Evolutionary conservation across 1,284 basidiomycete genomes (phyloP), one percentile per base, ranked within the genome.

Genomic region (Heimioporus retisporus): DNA sequence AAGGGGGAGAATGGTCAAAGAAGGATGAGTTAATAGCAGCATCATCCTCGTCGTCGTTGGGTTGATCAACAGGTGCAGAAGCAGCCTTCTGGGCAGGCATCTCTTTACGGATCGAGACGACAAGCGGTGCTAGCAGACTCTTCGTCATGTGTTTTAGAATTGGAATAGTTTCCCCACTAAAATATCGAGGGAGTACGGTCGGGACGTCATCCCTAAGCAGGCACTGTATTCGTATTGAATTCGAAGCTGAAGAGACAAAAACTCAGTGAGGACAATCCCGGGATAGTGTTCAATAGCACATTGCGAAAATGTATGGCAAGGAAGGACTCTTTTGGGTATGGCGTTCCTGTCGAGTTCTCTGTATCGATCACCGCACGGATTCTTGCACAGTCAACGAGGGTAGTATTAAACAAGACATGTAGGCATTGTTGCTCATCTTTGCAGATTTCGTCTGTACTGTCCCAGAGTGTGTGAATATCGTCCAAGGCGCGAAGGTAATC

Each of bases 301-400:
- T 67, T 64, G 31, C 66, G 67, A 35, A 68, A 57, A 14, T 68
- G 60, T 4, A 64, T 13, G 23, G 51, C 53, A 13, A 68, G 56
- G 57, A 67, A 67, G 1, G 66, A 67, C 10, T 68, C 60, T 31
- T 68, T 68, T 42, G 65, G 66, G 53, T 23, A 56, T 43, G 28
- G 21, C 4, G 31, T 53, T 2, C n/a, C 18, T 13, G 66, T 68
- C 11, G 31, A 35, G 31, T 35, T 35, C 31, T n/a, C n/a, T n/a
- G n/a, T n/a, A n/a, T n/a, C n/a, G n/a, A n/a, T n/a, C n/a, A n/a
- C n/a, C n/a, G n/a, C n/a, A n/a, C n/a, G n/a, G n/a, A n/a, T n/a
- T n/a, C n/a, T n/a, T n/a, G n/a, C n/a, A n/a, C n/a, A n/a, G n/a
- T n/a, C n/a, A n/a, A n/a, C n/a, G n/a, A n/a, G n/a, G n/a, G n/a